Evolutionary conservation across 78 protist species (phyloP).

Genomic region (Anaeramoeba ignava): DNA sequence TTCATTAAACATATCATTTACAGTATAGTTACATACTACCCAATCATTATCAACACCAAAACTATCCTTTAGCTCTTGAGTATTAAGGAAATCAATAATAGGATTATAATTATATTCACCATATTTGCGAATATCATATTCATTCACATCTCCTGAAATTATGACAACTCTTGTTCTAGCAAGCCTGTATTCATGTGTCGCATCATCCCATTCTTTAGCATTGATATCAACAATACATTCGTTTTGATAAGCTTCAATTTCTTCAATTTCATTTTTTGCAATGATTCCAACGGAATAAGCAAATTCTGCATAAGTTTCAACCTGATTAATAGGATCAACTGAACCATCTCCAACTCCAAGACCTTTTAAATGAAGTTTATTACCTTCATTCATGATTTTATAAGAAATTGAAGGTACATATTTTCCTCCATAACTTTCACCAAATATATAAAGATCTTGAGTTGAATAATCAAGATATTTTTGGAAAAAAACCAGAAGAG

Average conservation of each 20-base stretch:
- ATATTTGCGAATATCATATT: neutral
- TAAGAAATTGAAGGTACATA: neutral
- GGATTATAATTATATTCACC: neutral
- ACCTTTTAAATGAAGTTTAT: neutral
- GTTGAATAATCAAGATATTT: too few species aligned
- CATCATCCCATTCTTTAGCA: neutral
- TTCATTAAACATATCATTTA: neutral
- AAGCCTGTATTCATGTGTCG: neutral
- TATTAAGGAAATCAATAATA: neutral
- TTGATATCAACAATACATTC: neutral
- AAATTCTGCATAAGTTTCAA: neutral
- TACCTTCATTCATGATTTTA: neutral
- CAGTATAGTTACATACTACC: neutral
- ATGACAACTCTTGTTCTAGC: neutral
- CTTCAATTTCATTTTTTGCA: neutral
- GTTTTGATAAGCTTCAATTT: neutral
- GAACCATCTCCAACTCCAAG: neutral
- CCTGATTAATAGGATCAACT: neutral
- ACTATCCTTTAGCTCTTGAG: neutral
- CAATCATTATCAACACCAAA: neutral
- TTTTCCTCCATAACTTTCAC: too few species aligned
- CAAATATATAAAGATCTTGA: too few species aligned
- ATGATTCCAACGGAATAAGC: neutral
- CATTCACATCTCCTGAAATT: neutral
- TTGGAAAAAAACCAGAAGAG: too few species aligned